Conservation (phyloP, 805 yeast genomes). For the Kluyveromyces nonfermentans region DNA sequence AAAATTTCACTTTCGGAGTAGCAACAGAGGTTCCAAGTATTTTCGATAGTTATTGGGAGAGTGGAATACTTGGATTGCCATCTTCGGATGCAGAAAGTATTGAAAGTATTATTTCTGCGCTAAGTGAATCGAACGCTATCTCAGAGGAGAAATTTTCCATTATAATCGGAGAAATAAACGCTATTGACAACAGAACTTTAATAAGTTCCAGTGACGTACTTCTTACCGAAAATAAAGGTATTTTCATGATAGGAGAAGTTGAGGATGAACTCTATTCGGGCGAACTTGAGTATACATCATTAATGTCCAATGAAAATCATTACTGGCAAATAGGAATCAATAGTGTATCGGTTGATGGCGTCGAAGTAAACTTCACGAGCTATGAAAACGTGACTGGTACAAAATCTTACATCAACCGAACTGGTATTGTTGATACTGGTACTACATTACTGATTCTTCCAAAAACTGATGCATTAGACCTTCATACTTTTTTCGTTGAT, state of each 20-base stretch:
- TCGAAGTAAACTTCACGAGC: slow-evolving; percentile 27
- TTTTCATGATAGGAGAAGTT: slow-evolving; percentile 37
- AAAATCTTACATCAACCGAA: slow-evolving; percentile 22
- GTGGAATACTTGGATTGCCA: slow-evolving; percentile 56
- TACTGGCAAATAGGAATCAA: slow-evolving; percentile 47
- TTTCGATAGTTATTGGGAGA: slow-evolving; percentile 42
- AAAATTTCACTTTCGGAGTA: slow-evolving; percentile 42
- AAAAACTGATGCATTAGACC: slow-evolving; percentile 40
- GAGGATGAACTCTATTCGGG: slow-evolving; percentile 32
- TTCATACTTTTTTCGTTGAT: slow-evolving; percentile 43
- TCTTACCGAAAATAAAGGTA: slow-evolving; percentile 29
- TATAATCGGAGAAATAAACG: slow-evolving; percentile 31
- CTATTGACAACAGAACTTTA: slow-evolving; percentile 1
- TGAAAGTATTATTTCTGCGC: slow-evolving; percentile 34
- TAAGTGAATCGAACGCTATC: slow-evolving; percentile 30
- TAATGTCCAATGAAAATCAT: slow-evolving; percentile 28
- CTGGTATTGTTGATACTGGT: slow-evolving; percentile 54
- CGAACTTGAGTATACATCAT: slow-evolving; percentile 33
- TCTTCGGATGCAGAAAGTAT: slow-evolving; percentile 31
- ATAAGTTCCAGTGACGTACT: background rate
- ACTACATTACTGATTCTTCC: slow-evolving; percentile 55
- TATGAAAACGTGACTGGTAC: slow-evolving; percentile 8
- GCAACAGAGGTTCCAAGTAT: slow-evolving; percentile 45
- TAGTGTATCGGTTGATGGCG: slow-evolving; percentile 29
- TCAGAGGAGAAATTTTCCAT: slow-evolving; percentile 35